phyloP scores from a whole-genome alignment of 2,329 filamentous ascomycete species.

The Sporothrix mexicana region DNA sequence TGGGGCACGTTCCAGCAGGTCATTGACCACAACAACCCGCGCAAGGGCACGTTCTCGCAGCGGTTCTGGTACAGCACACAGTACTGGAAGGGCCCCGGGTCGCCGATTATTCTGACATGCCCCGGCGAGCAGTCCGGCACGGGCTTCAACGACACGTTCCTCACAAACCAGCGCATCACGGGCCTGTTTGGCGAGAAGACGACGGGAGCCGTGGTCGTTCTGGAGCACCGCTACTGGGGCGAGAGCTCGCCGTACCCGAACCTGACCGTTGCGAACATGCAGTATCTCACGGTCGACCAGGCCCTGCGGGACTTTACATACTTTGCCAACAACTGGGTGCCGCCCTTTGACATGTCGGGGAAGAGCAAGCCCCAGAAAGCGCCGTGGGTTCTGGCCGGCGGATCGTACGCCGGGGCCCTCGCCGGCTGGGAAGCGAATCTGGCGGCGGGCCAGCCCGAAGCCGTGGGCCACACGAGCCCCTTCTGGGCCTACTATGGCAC shows the following conservation, averaged over 20 bases:
- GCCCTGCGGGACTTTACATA: slow-evolving; percentile 50
- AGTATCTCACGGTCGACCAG: slow-evolving; percentile 51
- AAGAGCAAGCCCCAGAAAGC: slow-evolving; percentile 54
- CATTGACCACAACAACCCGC: slow-evolving; percentile 50
- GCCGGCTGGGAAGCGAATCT: slow-evolving; percentile 44
- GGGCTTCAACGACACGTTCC: slow-evolving; percentile 34
- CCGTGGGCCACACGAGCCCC: background rate
- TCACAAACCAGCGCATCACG: slow-evolving; percentile 61
- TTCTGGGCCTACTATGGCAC: slow-evolving; percentile 64
- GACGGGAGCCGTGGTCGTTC: slow-evolving; percentile 49
- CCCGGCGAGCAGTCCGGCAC: slow-evolving; percentile 46
- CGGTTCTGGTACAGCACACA: slow-evolving; percentile 50
- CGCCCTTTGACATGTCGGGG: slow-evolving; percentile 56
- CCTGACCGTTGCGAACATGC: slow-evolving; percentile 47
- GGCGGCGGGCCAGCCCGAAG: background rate
- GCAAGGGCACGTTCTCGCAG: slow-evolving; percentile 51
- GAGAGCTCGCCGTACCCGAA: slow-evolving; percentile 47
- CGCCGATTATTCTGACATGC: slow-evolving; percentile 49
- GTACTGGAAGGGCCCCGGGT: slow-evolving; percentile 50
- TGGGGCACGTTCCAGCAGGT: slow-evolving; percentile 48
- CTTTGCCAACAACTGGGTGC: slow-evolving; percentile 52
- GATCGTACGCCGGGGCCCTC: slow-evolving; percentile 62
- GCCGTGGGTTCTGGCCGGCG: slow-evolving; percentile 62
- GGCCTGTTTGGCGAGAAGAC: slow-evolving; percentile 50
- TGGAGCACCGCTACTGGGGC: slow-evolving; percentile 54